Base-by-base conservation (phyloP, 139 green algal genomes). In the Spirogloea muscicola region DNA sequence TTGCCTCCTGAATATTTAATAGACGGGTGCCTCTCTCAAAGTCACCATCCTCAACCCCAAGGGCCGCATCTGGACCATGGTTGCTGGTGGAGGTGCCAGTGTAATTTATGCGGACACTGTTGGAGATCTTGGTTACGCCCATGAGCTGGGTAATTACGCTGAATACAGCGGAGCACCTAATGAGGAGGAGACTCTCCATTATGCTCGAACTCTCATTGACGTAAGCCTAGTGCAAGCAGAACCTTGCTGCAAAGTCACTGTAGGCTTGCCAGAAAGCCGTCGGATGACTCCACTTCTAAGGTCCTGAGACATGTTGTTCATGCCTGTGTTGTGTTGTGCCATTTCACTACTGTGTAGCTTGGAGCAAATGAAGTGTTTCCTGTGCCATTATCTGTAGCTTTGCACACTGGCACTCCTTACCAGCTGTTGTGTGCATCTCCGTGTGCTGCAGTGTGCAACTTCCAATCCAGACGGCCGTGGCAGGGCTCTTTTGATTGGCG, bases 41-140 rank as follows among this genome's bases (percentile, higher is more conserved):
- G 88, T 96, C 73, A 93, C 87, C 7, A 91, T 96, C 68, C 86
- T 96, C 16, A 96, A 96, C 80, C 91, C 91, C 7, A 82, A 84
- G 51, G 91, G 91, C 39, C 86, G 87, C 34, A 88, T 96, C 58
- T 96, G 91, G 91, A 93, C 92, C 21, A 96, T 96, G 91, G 91
- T 96, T 27, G 87, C 87, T 2, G 88, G 89, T 27, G 91, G 91
- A 27, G 90, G 91, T 18, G 91, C 91, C 0, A 87, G 68, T 34
- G 91, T 96, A 4, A 96, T 96, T 62, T 96, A 96, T 72, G 86
- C 91, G 1, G 91, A 96, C 91, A 96, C 91, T 0, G 75, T 96
- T 13, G 91, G 72, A 5, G 91, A 96, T 66, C 81, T 96, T 61
- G 91, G 91, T 3, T 89, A 80, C 31, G 86, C 90, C 0, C 57